A percentile compares a stretch with the other conserved stretches of the same genome.
These are phyloP conservation scores for Berberis vulgaris DNA, from an alignment of 164 flowering plant species.

Conservation along the genomic window DNA sequence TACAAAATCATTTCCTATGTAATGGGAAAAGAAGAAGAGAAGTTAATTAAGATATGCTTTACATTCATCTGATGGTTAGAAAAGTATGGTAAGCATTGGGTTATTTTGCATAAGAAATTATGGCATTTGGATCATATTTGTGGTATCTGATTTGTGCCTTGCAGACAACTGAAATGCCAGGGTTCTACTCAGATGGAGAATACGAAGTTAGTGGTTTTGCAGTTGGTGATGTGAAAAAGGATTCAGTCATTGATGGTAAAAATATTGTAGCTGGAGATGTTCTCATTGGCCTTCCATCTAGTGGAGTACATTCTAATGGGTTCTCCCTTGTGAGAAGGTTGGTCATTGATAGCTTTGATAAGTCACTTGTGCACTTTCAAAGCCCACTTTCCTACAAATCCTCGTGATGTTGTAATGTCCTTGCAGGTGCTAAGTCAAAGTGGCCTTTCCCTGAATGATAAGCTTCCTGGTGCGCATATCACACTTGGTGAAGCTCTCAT, in stretches of 20 bases:
- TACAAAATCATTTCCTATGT: too few species aligned
- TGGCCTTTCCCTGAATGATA: conserved; percentile 60
- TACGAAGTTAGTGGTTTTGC: conserved; percentile 97
- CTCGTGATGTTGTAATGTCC: background rate
- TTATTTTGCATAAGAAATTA: too few species aligned
- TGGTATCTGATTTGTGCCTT: conserved; percentile 7
- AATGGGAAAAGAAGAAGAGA: too few species aligned
- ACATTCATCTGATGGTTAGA: too few species aligned
- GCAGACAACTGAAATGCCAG: conserved; percentile 98
- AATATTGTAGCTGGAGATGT: conserved; percentile 77
- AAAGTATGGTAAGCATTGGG: too few species aligned
- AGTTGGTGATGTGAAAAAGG: conserved; percentile 74
- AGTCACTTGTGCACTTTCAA: background rate
- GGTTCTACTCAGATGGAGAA: conserved; percentile 75
- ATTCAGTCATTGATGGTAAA: conserved; percentile 80
- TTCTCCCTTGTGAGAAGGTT: conserved; percentile 97
- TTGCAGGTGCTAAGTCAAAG: conserved; percentile 60
- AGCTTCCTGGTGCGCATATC: conserved; percentile 53
- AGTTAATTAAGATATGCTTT: too few species aligned
- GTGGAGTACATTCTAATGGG: conserved; percentile 97
- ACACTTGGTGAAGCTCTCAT: conserved; percentile 85
- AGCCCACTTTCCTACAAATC: background rate
- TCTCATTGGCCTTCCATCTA: conserved; percentile 87
- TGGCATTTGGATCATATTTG: too few species aligned
- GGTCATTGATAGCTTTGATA: background rate